Percentiles rank a stretch among this genome's conserved stretches.
Evolutionary conservation across 2,329 filamentous ascomycete species (phyloP).

Genomic region (Apiospora sp.): DNA sequence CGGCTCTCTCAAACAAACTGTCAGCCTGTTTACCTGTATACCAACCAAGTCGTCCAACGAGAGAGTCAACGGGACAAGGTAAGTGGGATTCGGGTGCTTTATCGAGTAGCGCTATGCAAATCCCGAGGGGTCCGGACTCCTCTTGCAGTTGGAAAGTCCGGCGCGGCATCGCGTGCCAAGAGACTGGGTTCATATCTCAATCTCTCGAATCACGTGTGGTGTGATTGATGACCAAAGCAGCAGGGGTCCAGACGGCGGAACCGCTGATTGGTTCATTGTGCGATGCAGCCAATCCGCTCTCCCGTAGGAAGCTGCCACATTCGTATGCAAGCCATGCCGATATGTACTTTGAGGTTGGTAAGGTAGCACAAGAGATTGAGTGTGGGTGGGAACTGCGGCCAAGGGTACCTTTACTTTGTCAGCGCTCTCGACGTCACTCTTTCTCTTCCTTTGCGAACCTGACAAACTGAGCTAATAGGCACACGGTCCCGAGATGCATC

Average conservation of each 20-base stretch:
- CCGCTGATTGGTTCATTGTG: constrained; percentile 4
- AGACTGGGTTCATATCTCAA: constrained; percentile 13
- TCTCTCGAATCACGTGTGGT: constrained; percentile 22
- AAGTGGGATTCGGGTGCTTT: not conserved
- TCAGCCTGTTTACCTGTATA: not conserved
- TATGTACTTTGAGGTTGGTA: not conserved
- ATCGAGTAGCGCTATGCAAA: not conserved
- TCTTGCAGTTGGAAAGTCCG: constrained; percentile 15
- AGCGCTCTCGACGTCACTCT: constrained; percentile 12
- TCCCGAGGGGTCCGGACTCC: constrained; percentile 14
- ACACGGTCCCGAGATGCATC: constrained; percentile 10
- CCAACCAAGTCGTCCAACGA: not conserved
- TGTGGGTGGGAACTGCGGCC: constrained; percentile 15
- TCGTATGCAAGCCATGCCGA: constrained; percentile 20
- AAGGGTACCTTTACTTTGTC: constrained; percentile 3
- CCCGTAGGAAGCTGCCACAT: constrained; percentile 11
- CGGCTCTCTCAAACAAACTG: not conserved
- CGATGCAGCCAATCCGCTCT: constrained; percentile 10
- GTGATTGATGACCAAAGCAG: constrained; percentile 9
- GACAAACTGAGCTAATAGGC: not conserved
- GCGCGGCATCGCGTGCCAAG: constrained; percentile 17
- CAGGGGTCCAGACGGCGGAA: not conserved
- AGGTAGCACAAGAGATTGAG: constrained; percentile 13
- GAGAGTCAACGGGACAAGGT: not conserved
- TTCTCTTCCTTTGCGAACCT: not conserved